Evolutionary conservation across 2,329 filamentous ascomycete species (phyloP).

Genomic region (Grosmannia serpens): DNA sequence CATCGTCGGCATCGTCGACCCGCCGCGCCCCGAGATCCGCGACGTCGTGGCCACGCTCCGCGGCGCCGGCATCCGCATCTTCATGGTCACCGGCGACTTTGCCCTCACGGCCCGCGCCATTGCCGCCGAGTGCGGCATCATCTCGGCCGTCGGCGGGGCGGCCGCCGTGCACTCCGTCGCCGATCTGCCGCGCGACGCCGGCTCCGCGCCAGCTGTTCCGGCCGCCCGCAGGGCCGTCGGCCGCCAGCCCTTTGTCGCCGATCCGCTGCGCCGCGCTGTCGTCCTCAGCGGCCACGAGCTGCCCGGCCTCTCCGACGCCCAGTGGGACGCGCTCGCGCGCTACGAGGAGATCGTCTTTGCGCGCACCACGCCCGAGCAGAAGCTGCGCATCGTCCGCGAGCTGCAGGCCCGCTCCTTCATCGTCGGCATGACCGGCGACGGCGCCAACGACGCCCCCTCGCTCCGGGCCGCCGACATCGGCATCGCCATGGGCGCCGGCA

Average conservation of each 20-base stretch:
- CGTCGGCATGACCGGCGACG: constrained; percentile 77
- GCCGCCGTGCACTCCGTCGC: constrained; percentile 41
- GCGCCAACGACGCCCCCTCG: constrained; percentile 77
- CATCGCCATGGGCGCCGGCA: constrained; percentile 70
- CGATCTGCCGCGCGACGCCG: constrained; percentile 23
- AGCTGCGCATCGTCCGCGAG: constrained; percentile 67
- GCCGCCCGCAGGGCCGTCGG: constrained; percentile 2
- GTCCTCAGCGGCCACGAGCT: constrained; percentile 57
- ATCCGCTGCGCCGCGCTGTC: constrained; percentile 33
- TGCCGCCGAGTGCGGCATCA: constrained; percentile 59
- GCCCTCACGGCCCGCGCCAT: constrained; percentile 64
- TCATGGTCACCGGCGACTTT: constrained; percentile 76
- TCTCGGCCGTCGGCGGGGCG: constrained; percentile 30
- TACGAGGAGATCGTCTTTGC: constrained; percentile 70
- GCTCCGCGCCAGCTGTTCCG: constrained; percentile 8
- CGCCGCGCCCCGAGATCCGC: constrained; percentile 61
- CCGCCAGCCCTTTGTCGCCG: constrained; percentile 1
- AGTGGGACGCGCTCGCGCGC: constrained; percentile 53
- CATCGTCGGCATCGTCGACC: constrained; percentile 67
- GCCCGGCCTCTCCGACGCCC: constrained; percentile 49
- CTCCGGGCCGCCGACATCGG: constrained; percentile 71
- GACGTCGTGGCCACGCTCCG: constrained; percentile 55
- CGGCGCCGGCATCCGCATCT: constrained; percentile 60
- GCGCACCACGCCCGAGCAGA: constrained; percentile 66
- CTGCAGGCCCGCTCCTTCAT: constrained; percentile 54